Base-by-base conservation (phyloP, 208 protist species). In the Lotmaria passim region DNA sequence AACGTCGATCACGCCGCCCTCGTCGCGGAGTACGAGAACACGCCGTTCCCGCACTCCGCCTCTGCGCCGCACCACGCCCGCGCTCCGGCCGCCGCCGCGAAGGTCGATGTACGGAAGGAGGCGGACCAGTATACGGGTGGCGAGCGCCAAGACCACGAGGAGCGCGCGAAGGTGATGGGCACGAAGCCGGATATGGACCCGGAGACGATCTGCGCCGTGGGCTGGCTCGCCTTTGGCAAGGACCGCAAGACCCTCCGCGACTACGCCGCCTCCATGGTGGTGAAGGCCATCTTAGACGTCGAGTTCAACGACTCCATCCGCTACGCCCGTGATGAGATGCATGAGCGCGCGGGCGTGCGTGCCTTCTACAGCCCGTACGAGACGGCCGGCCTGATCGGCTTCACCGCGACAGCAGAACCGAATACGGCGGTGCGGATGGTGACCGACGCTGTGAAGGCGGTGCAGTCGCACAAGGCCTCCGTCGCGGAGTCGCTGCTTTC, bases 1-100 rank as follows among this genome's bases (percentile, higher is more conserved):
- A 96, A 96, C 73, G 87, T 96, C 52, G 81, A 92, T 7, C 91
- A 96, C 78, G 77, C 62, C 63, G 89, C 86, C 17, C 87, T 96
- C 8, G 78, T 93, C 33, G 85, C 85, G n/a, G 82, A 88, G 74
- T 96, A 94, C 73, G 92, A 96, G 73, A 94, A 93, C 78, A 82
- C 82, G 23, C 85, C 88, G 17, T 93, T 81, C 73, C 73, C 82
- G 46, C 91, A 93, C 75, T 86, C 84, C 64, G 74, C 69, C 28
- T 50, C 67, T 7, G 83, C 91, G 4, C 86, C 85, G 31, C 89
- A 93, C 69, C 86, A 94, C 75, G 69, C 78, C 34, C 74, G 79
- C 6, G 78, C 78, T 26, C 51, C 64, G 33, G 50, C 58, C 28
- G 30, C 64, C 28, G 50, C 58, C 28, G 30, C 34, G 48, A 53